phyloP scores from a whole-genome alignment of 495 filamentous ascomycete genomes.

The Penicillium nucicola region DNA sequence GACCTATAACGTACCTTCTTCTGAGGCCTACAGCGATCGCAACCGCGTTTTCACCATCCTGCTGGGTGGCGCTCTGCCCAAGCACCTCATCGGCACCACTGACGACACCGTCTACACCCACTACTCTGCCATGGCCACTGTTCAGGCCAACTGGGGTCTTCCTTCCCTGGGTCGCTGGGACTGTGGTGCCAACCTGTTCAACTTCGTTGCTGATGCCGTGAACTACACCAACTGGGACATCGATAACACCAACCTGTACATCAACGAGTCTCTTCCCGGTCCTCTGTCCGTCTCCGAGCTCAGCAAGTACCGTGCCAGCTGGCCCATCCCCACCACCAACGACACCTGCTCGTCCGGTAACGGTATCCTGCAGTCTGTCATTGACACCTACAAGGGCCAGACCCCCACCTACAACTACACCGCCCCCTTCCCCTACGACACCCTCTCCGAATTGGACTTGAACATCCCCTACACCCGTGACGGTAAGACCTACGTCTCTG shows the following conservation, averaged over 20 bases:
- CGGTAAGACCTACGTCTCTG: slow-evolving; percentile 8
- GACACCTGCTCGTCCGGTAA: slow-evolving; percentile 36
- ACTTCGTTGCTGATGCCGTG: slow-evolving; percentile 51
- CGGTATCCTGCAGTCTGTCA: slow-evolving; percentile 36
- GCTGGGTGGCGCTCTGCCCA: slow-evolving; percentile 58
- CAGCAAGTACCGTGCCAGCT: slow-evolving; percentile 28
- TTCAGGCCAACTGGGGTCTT: slow-evolving; percentile 63
- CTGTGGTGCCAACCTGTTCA: slow-evolving; percentile 63
- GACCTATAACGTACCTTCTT: slow-evolving; percentile 48
- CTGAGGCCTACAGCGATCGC: too few species aligned
- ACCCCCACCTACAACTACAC: slow-evolving; percentile 37
- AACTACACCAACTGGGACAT: slow-evolving; percentile 49
- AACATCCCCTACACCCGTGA: slow-evolving; percentile 14
- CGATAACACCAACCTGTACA: slow-evolving; percentile 35
- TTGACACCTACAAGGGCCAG: slow-evolving; percentile 25
- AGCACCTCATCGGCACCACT: slow-evolving; percentile 49
- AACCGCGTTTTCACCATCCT: slow-evolving; percentile 59
- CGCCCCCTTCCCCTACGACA: slow-evolving; percentile 36
- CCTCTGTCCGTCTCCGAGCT: too few species aligned
- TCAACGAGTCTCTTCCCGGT: slow-evolving; percentile 42
- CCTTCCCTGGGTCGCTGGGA: slow-evolving; percentile 66
- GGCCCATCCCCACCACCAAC: slow-evolving; percentile 36
- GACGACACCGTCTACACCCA: slow-evolving; percentile 66
- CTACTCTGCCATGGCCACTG: slow-evolving; percentile 60
- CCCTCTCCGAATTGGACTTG: slow-evolving; percentile 20